Evolutionary conservation across 208 protist species (phyloP).

Genomic region (Leishmania braziliensis): DNA sequence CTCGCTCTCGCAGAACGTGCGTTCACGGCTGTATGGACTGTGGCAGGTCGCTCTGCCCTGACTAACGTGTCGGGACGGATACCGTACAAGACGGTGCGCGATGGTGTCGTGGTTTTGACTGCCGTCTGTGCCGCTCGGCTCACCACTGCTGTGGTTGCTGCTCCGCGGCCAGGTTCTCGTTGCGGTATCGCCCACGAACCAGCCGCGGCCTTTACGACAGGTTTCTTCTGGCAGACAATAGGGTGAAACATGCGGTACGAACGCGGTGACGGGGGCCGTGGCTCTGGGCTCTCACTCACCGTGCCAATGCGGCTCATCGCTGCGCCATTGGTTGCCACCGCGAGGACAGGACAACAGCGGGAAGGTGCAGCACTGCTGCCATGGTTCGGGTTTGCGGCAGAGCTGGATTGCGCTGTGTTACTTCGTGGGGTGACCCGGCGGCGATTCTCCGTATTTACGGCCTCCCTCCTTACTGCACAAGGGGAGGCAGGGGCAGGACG

Average conservation of each 20-base stretch:
- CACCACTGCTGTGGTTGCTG: background rate
- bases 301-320: background rate
- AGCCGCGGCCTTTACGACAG: too few species aligned
- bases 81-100: background rate
- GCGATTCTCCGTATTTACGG: background rate
- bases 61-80: background rate
- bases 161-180: background rate
- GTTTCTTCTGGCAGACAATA: background rate
- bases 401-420: background rate
- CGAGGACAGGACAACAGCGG: background rate
- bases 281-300: conserved; percentile 29
- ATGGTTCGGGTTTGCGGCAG: background rate
- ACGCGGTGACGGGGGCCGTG: conserved; percentile 13
- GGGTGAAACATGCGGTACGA: conserved; percentile 1
- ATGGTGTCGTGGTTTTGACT: background rate
- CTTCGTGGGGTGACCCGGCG: background rate
- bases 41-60: background rate
- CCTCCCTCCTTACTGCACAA: background rate
- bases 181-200: background rate
- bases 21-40: background rate
- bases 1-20: background rate
- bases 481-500: background rate
- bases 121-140: background rate
- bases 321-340: background rate
- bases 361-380: background rate